Evolutionary conservation across 768 basidiomycete species (phyloP), one percentile per base, ranked within the genome.

Genomic region (Amanita thiersii): DNA sequence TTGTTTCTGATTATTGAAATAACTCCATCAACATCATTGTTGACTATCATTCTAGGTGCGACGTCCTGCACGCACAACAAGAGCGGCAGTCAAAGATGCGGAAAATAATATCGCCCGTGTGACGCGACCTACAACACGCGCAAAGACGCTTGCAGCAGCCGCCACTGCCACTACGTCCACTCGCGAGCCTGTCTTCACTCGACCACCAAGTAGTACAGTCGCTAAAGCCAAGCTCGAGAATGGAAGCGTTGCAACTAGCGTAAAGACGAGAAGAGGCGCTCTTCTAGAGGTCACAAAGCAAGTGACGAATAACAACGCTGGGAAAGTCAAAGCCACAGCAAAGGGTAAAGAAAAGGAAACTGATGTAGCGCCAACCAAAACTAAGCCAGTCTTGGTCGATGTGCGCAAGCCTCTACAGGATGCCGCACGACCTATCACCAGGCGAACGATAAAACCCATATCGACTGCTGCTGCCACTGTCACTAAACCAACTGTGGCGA

Each of bases 81-180:
- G 75, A 49, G 62, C 69, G 42, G 63, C 68, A 28, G 34, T 35
- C 49, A 77, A 75, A 56, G 76, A 79, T 56, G 73, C 63, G 56
- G 83, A 86, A 70, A 86, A 85, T 56, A 75, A 77, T 43, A 77
- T 74, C 54, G 76, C 80, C 39, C 76, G 77, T 44, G 72, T 72
- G 21, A 62, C 68, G 40, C 69, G 73, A 57, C 56, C 69, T 40
- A 61, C 61, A 25, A 66, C 76, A 47, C 80, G 79, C 59, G 65
- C 74, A 56, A 81, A 81, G 57, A 64, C 69, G 46, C 65, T 72
- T 10, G 64, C 72, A 26, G 52, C 57, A 32, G 58, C 68, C 44
- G 64, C 70, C 37, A 61, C 63, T 49, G 60, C 66, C 41, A 52
- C 51, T 17, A 51, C 50, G 3, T 21, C 14, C 2, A 20, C 7